A percentile compares a stretch with the other conserved stretches of the same genome.
Evolutionary conservation across 2,329 filamentous ascomycete genomes (phyloP).

Genomic region (Aspergillus alliaceus): DNA sequence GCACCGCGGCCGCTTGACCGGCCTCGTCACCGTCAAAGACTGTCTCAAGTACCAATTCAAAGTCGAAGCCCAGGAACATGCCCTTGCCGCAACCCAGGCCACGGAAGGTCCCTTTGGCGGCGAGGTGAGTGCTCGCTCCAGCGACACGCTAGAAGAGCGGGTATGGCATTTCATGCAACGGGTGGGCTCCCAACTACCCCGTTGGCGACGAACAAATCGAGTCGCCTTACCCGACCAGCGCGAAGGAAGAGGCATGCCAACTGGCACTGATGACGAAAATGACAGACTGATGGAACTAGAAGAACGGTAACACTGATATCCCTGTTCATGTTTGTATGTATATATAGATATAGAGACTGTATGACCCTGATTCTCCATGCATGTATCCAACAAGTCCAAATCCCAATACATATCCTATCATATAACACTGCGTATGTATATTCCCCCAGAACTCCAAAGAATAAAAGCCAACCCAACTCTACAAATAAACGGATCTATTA

Average conservation of each 20-base stretch:
- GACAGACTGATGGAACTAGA: conserved; percentile 32
- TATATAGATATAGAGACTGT: background rate
- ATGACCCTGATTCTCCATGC: background rate
- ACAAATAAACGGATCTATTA: background rate
- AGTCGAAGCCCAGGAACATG: conserved; percentile 79
- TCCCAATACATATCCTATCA: background rate
- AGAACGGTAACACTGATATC: conserved; percentile 23
- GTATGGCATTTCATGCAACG: conserved; percentile 40
- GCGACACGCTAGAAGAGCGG: conserved; percentile 35
- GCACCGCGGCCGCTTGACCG: conserved; percentile 77
- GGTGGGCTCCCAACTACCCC: conserved; percentile 22
- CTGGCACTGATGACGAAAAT: conserved; percentile 41
- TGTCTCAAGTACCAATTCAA: conserved; percentile 98
- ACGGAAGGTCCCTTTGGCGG: conserved; percentile 26
- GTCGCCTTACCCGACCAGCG: background rate
- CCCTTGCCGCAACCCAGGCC: conserved; percentile 33
- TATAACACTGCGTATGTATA: no score
- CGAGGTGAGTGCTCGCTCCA: conserved; percentile 16
- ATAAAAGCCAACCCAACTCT: no score
- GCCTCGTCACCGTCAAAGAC: conserved; percentile 93
- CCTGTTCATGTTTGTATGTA: background rate
- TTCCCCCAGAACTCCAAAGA: no score
- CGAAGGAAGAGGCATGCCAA: conserved; percentile 44
- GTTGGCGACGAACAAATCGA: conserved; percentile 12
- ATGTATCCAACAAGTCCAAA: no score